Evolutionary conservation across 345 rosid species (phyloP).

Genomic region (Camelina sativa): DNA sequence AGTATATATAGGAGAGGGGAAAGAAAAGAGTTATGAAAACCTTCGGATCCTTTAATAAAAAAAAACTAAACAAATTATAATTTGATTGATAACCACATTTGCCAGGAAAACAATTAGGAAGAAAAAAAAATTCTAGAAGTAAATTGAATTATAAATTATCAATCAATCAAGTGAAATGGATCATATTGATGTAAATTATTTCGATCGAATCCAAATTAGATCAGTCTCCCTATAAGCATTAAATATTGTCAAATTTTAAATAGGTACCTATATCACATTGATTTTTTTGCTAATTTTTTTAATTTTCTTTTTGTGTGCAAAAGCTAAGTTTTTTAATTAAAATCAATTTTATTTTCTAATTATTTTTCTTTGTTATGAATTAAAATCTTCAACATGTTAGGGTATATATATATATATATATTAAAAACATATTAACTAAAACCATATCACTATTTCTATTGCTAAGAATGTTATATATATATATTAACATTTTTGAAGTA

Average conservation of each 20-base stretch:
- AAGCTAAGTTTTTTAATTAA: not conserved
- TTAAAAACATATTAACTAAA: too few species aligned
- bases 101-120: not conserved
- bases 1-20: constrained; percentile 22
- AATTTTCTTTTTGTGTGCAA: too few species aligned
- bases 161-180: not conserved
- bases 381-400: not conserved
- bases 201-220: not conserved
- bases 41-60: not conserved
- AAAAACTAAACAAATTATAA: not conserved
- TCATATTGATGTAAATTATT: not conserved
- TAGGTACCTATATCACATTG: not conserved
- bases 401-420: too few species aligned
- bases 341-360: not conserved
- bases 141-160: too few species aligned
- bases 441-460: too few species aligned
- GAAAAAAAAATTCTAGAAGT: too few species aligned
- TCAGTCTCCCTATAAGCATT: not conserved
- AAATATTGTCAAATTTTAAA: not conserved
- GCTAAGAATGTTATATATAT: too few species aligned
- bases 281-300: not conserved
- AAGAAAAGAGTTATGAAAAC: not conserved
- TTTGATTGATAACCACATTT: not conserved
- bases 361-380: not conserved
- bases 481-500: too few species aligned